phyloP scores from a whole-genome alignment of 2,329 filamentous ascomycete species.

The Xylaria multiplex region DNA sequence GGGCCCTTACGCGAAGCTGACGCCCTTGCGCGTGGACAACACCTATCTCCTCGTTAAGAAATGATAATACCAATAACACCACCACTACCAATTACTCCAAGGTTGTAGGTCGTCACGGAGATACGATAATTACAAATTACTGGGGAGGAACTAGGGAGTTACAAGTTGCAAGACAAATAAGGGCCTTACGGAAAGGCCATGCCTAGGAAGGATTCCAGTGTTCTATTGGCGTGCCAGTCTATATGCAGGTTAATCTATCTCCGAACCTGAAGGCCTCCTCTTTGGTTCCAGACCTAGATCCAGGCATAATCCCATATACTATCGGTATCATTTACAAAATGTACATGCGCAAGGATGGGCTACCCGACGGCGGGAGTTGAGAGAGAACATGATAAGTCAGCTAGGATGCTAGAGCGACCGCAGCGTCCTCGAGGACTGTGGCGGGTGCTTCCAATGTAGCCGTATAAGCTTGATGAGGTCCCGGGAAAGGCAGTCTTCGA shows the following conservation, averaged over 20 bases:
- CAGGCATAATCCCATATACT: not conserved
- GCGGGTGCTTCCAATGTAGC: constrained; percentile 22
- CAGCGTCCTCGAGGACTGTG: constrained; percentile 19
- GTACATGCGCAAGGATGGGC: constrained; percentile 22
- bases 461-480: constrained; percentile 59
- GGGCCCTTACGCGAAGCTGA: constrained; percentile 95
- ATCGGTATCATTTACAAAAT: constrained; percentile 20
- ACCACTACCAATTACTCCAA: constrained; percentile 8
- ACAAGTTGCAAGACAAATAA: constrained; percentile 27
- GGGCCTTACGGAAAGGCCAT: constrained; percentile 22
- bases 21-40: constrained; percentile 89
- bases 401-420: constrained; percentile 38
- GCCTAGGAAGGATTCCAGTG: constrained; percentile 22
- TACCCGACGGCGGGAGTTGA: not conserved
- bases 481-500: constrained; percentile 82
- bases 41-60: constrained; percentile 96
- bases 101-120: constrained; percentile 5
- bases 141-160: constrained; percentile 25
- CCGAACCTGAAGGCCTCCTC: constrained; percentile 17
- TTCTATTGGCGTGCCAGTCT: constrained; percentile 30
- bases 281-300: constrained; percentile 14
- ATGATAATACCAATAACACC: constrained; percentile 55
- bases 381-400: constrained; percentile 1
- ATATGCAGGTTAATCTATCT: constrained; percentile 30
- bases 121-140: constrained; percentile 34